phyloP scores from a whole-genome alignment of 441 rosid genomes.

The Aleurites moluccanus region DNA sequence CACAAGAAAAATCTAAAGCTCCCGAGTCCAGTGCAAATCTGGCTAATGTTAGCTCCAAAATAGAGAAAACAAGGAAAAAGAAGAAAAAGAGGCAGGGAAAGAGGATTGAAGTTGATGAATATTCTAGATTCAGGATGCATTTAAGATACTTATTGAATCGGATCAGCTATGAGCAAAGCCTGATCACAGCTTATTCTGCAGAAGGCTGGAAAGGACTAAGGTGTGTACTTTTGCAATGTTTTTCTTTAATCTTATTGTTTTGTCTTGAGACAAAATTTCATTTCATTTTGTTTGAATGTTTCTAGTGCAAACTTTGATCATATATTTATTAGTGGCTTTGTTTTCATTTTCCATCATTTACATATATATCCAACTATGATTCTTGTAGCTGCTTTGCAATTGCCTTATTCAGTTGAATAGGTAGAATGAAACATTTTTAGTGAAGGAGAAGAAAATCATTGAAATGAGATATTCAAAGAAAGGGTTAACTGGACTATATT shows the following conservation, averaged over 20 bases:
- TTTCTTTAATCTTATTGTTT: not conserved
- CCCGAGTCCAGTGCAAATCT: slow-evolving; percentile 33
- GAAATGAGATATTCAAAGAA: not conserved
- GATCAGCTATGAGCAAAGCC: slow-evolving; percentile 76
- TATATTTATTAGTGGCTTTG: not conserved
- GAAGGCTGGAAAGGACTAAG: slow-evolving; percentile 99
- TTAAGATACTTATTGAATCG: slow-evolving; percentile 69
- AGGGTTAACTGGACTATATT: not conserved
- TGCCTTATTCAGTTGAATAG: not conserved
- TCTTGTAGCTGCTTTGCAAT: not conserved
- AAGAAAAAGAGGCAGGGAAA: slow-evolving; percentile 31
- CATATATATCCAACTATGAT: not conserved
- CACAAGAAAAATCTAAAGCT: slow-evolving; percentile 41
- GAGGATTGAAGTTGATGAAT: slow-evolving; percentile 54
- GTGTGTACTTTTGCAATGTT: slow-evolving; percentile 40
- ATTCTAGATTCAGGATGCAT: slow-evolving; percentile 64
- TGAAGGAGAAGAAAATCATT: not conserved
- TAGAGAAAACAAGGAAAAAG: slow-evolving; percentile 43
- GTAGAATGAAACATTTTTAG: not conserved
- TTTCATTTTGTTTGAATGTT: slow-evolving; percentile 10
- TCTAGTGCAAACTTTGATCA: slow-evolving; percentile 2
- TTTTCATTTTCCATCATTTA: no score
- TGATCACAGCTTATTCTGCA: slow-evolving; percentile 86
- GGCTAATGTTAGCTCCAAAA: slow-evolving; percentile 31
- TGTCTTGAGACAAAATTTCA: not conserved